phyloP scores from a whole-genome alignment of 129 eudicot genomes.

The Tanacetum coccineum region DNA sequence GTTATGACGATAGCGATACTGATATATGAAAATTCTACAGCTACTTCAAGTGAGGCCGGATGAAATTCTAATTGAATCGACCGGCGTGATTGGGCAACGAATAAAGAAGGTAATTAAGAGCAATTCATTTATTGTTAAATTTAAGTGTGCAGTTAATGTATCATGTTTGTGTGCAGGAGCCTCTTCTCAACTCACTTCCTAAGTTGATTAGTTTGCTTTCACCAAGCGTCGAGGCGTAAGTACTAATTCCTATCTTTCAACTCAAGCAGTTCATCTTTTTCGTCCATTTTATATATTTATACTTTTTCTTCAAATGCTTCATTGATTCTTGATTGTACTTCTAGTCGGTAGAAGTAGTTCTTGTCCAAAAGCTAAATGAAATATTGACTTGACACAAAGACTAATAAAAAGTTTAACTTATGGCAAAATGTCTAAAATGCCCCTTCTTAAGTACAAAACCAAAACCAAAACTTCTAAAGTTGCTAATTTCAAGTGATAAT shows the following conservation, averaged over 20 bases:
- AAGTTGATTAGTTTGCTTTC: slow-evolving; percentile 64
- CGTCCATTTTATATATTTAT: not conserved
- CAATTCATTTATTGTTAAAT: not conserved
- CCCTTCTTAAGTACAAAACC: slow-evolving; percentile 14
- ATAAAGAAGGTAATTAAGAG: slow-evolving; percentile 71
- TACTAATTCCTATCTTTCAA: not conserved
- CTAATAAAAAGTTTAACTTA: not conserved
- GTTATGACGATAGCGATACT: not conserved
- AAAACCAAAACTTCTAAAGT: not conserved
- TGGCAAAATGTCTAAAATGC: not conserved
- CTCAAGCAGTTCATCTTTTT: not conserved
- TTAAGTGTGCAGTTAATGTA: not conserved
- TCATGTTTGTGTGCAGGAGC: slow-evolving; percentile 51
- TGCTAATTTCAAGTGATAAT: not conserved
- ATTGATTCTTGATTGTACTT: slow-evolving; percentile 1
- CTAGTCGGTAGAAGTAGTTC: not conserved
- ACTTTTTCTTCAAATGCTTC: not conserved
- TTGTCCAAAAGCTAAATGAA: not conserved
- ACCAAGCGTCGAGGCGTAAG: slow-evolving; percentile 64
- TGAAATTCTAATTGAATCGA: slow-evolving; percentile 87
- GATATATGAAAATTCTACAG: slow-evolving; percentile 36
- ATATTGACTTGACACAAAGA: slow-evolving; percentile 11
- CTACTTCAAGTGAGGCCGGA: slow-evolving; percentile 68
- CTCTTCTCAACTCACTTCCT: slow-evolving; percentile 83
- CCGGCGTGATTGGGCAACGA: slow-evolving; percentile 95